These are phyloP conservation scores for Naegleria gruberi DNA, from an alignment of 208 protist genomes.

Conservation along the genomic window DNA sequence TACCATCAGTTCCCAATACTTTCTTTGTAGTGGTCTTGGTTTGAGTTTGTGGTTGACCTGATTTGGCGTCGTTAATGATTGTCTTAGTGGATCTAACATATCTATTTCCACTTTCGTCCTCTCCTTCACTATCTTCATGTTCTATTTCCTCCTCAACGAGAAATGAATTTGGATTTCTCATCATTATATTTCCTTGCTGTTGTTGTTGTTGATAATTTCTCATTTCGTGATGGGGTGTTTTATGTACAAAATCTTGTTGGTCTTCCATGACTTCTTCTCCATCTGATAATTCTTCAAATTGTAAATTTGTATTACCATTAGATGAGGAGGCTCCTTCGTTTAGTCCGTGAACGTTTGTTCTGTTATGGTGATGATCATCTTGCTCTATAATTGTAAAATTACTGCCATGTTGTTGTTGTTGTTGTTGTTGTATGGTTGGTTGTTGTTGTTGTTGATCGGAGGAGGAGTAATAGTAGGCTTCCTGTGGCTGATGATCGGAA, in stretches of 20 bases:
- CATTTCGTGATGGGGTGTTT: neutral
- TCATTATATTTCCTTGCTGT: neutral
- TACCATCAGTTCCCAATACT: neutral
- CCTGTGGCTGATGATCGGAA: neutral
- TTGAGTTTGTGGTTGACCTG: neutral
- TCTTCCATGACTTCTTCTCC: neutral
- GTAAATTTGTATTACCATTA: neutral
- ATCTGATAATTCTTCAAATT: neutral
- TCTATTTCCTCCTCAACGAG: neutral
- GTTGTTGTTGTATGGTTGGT: neutral
- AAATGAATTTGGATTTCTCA: neutral
- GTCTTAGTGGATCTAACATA: neutral
- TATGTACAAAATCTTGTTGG: neutral
- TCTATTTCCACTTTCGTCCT: neutral
- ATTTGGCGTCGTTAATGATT: too few relatives aligned
- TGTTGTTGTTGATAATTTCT: neutral
- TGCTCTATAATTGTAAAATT: neutral
- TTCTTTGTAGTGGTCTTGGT: neutral
- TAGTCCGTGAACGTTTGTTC: neutral
- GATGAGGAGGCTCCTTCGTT: neutral
- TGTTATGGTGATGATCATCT: neutral
- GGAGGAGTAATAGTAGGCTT: neutral
- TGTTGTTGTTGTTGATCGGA: neutral
- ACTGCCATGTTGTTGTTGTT: too few relatives aligned
- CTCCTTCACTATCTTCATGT: neutral